Evolutionary conservation across 2,329 filamentous ascomycete species (phyloP), one percentile per base, ranked within the genome.

Genomic region (Talaromyces sp.): DNA sequence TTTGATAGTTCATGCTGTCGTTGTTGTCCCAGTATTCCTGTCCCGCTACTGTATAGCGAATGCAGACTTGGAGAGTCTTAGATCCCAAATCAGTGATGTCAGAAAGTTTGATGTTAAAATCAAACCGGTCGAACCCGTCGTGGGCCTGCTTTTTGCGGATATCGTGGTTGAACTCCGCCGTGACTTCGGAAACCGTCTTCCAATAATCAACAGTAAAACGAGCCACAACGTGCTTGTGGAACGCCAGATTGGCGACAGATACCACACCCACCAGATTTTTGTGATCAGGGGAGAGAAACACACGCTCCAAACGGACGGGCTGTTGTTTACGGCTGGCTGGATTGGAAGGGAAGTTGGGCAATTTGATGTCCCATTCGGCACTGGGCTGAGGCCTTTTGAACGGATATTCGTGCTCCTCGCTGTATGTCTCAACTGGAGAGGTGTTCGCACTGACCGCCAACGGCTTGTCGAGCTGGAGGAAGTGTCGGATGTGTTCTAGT

Each of bases 1-100:
- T 86, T 75, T 97, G 93, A 79, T 95, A 99, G 79, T 99, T 98
- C 76, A 86, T 85, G 33, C 82, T 81, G 69, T 82, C 81, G 75
- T 99, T 99, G 83, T 93, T 99, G 78, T 99, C 95, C 95, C 95
- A 99, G 76, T 87, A 91, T 70, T 98, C 93, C 66, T 89, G 84
- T 18, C 92, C 91, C 66, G 88, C 88, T 63, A 96, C 92, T 42
- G 81, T 86, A 77, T 98, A 99, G 58, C 92, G 89, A 58, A 97
- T 84, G 76, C 95, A 98, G 72, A 98, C 87, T 76, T 93, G 92
- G 72, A 99, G 82, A 0, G 92, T 96, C 83, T 97, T 98, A 67
- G 87, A 86, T 75, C 97, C 93, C 52, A 99, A 83, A 74, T 97
- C 93, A 50, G 91, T 90, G 70, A 92, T 88, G 72, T 99, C 95